phyloP scores from a whole-genome alignment of 2,329 filamentous ascomycete genomes.

The Fusarium kyushuense region DNA sequence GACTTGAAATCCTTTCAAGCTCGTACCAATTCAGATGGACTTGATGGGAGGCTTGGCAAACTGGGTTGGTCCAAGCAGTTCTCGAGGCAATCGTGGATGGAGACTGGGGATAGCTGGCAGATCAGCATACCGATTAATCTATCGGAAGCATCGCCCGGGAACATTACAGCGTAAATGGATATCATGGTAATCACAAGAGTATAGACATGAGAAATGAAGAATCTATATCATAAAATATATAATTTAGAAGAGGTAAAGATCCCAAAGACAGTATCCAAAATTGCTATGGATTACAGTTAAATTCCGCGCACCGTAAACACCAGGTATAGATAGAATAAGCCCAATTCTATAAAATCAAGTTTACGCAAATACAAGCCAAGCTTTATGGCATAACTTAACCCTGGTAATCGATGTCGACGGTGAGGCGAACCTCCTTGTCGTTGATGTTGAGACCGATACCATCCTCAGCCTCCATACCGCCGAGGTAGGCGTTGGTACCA shows the following conservation, averaged over 20 bases:
- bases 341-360: constrained; percentile 42
- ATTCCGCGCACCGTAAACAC: constrained; percentile 43
- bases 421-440: constrained; percentile 47
- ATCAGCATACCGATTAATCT: neutral
- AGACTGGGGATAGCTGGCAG: neutral
- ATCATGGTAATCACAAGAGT: neutral
- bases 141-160: neutral
- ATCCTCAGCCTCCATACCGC: constrained; percentile 54
- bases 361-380: constrained; percentile 2
- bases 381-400: constrained; percentile 6
- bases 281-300: constrained; percentile 26
- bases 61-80: neutral
- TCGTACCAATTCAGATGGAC: neutral
- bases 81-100: no score
- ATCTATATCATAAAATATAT: constrained; percentile 46
- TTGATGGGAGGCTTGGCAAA: constrained; percentile 8
- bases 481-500: constrained; percentile 56
- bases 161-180: rapidly evolving
- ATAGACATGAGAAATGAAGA: constrained; percentile 34
- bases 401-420: constrained; percentile 51
- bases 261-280: constrained; percentile 40
- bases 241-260: constrained; percentile 35
- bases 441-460: constrained; percentile 58
- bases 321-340: constrained; percentile 42
- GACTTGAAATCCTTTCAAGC: neutral